phyloP scores from a whole-genome alignment of 805 yeast species.

The Kodamaea nitidulidarum region DNA sequence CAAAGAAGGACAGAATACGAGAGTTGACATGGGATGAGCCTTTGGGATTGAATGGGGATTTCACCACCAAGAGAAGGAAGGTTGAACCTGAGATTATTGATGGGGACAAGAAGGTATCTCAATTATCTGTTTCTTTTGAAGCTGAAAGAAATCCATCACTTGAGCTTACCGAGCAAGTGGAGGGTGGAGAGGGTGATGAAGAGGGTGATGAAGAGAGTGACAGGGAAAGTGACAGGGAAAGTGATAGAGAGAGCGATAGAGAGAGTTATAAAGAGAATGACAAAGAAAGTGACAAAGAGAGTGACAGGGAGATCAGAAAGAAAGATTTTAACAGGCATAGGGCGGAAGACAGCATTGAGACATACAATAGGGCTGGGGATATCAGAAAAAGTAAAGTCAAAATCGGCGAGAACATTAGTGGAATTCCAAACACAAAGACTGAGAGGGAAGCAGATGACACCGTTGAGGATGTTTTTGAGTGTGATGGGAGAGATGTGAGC shows the following conservation, averaged over 20 bases:
- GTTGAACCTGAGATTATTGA: slow-evolving; percentile 4
- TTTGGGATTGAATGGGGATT: slow-evolving; percentile 11
- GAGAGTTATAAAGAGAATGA: no score
- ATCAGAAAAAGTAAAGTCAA: no score
- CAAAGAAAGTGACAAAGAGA: not conserved
- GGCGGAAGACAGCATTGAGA: no score
- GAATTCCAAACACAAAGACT: no score
- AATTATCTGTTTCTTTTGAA: not conserved
- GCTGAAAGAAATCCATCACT: not conserved
- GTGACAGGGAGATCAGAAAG: not conserved
- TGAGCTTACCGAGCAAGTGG: not conserved
- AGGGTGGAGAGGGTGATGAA: not conserved
- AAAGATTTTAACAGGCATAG: no score
- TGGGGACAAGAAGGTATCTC: not conserved
- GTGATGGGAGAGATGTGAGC: no score
- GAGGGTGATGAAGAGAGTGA: not conserved
- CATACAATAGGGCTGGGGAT: no score
- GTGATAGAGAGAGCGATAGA: not conserved
- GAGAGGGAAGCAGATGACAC: not conserved
- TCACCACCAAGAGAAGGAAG: slow-evolving; percentile 6
- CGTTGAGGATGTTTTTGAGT: no score
- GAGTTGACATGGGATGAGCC: slow-evolving; percentile 17
- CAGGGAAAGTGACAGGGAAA: not conserved
- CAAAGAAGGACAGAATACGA: slow-evolving; percentile 30
- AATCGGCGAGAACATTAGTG: no score